A percentile compares a stretch with the other conserved stretches of the same genome.
Conservation (phyloP, 805 yeast species). For the Clavispora carvajalis region DNA sequence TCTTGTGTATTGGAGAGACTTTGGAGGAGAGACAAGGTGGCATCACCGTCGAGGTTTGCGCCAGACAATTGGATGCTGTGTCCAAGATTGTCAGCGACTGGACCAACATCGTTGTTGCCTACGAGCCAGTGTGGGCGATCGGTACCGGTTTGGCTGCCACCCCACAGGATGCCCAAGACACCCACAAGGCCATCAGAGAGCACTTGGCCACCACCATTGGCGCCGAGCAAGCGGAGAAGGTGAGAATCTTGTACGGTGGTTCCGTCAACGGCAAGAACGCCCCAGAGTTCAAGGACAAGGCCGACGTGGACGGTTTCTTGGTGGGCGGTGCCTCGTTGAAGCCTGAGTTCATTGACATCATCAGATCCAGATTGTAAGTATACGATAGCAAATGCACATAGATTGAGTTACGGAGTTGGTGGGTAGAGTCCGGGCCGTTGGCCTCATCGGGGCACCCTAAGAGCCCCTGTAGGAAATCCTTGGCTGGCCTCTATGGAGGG, state of each 20-base stretch:
- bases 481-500: no score
- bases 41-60: constrained; percentile 77
- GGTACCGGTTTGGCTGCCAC: constrained; percentile 99
- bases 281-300: constrained; percentile 81
- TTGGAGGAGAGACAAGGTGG: constrained; percentile 90
- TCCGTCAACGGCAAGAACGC: constrained; percentile 96
- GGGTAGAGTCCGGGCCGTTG: no score
- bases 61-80: constrained; percentile 88
- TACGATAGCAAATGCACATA: not conserved
- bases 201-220: constrained; percentile 77
- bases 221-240: constrained; percentile 64
- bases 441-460: no score
- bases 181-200: constrained; percentile 83
- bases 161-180: constrained; percentile 94
- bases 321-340: constrained; percentile 99
- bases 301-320: constrained; percentile 95
- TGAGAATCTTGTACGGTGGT: constrained; percentile 97
- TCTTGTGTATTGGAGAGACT: constrained; percentile 97
- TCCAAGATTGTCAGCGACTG: constrained; percentile 78
- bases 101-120: constrained; percentile 89
- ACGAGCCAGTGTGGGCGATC: constrained; percentile 99
- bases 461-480: no score
- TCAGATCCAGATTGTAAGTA: constrained; percentile 77
- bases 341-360: constrained; percentile 94
- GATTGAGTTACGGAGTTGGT: no score